Percentiles rank a stretch among this genome's conserved stretches.
Evolutionary conservation across 129 eudicot species (phyloP).

Genomic region (Escallonia rubra): DNA sequence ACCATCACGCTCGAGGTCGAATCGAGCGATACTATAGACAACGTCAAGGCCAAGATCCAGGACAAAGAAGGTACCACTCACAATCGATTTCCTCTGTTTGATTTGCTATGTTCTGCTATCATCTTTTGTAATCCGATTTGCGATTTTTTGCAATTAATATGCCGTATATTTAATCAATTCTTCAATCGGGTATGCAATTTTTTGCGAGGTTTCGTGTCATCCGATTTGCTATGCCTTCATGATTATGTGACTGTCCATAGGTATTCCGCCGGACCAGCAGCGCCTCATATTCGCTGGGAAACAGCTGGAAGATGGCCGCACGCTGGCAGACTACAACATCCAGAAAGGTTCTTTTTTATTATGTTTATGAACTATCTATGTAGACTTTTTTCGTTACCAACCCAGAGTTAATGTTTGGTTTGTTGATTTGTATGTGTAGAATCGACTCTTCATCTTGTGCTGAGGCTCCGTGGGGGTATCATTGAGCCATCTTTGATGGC

Average conservation of each 20-base stretch:
- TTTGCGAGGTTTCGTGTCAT: too few species aligned
- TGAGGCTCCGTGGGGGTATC: slow-evolving; percentile 48
- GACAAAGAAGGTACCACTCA: slow-evolving; percentile 45
- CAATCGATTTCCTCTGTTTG: not conserved
- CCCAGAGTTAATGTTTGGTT: too few species aligned
- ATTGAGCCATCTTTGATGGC: slow-evolving; percentile 45
- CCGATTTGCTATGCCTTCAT: not conserved
- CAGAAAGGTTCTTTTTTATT: slow-evolving; percentile 36
- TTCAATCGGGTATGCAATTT: too few species aligned
- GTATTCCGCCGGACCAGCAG: slow-evolving; percentile 53
- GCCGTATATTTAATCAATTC: too few species aligned
- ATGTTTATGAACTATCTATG: not conserved
- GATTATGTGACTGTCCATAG: slow-evolving; percentile 1
- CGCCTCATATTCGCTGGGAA: slow-evolving; percentile 56
- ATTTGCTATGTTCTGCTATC: too few species aligned
- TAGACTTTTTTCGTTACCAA: too few species aligned
- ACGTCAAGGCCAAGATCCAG: slow-evolving; percentile 57
- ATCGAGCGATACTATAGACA: slow-evolving; percentile 46
- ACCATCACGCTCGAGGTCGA: slow-evolving; percentile 60
- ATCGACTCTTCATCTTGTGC: slow-evolving; percentile 36
- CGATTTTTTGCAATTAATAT: too few species aligned
- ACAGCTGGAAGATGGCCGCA: slow-evolving; percentile 53
- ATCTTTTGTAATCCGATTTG: too few species aligned
- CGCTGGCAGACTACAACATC: slow-evolving; percentile 60
- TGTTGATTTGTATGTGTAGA: slow-evolving; percentile 10